These are phyloP conservation scores for Mucor sp. DNA, from an alignment of 371 early-diverging fungal species.

Conservation along the genomic window DNA sequence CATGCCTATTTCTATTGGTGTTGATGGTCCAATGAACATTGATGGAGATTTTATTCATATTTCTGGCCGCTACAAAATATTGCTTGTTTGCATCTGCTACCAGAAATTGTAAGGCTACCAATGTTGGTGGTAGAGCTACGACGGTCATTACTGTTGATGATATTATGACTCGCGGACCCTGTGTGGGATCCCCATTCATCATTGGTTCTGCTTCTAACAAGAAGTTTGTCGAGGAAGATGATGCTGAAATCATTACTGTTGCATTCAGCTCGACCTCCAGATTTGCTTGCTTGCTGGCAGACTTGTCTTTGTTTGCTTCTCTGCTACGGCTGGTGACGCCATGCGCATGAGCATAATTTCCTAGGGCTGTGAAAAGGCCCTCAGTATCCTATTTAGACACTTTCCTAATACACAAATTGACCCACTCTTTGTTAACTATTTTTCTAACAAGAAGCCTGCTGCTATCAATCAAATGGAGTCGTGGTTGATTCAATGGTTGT, in stretches of 20 bases:
- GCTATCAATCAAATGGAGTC: conserved; percentile 97
- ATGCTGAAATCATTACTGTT: conserved; percentile 63
- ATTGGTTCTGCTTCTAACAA: conserved; percentile 72
- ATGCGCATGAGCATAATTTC: conserved; percentile 99
- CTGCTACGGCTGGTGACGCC: conserved; percentile 94
- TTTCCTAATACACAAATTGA: conserved; percentile 82
- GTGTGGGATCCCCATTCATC: conserved; percentile 80
- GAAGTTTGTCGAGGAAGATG: conserved; percentile 76
- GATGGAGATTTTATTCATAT: conserved; percentile 81
- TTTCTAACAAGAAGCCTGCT: conserved; percentile 97
- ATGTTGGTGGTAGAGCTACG: conserved; percentile 83
- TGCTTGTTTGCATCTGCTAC: conserved; percentile 91
- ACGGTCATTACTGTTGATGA: conserved; percentile 87
- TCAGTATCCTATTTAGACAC: conserved; percentile 58
- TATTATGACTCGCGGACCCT: conserved; percentile 95
- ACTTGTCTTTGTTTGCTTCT: conserved; percentile 84
- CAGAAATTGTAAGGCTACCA: conserved; percentile 95
- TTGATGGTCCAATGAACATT: conserved; percentile 83
- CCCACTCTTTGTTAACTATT: conserved; percentile 90
- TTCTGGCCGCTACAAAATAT: conserved; percentile 98
- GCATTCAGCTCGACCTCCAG: conserved; percentile 90
- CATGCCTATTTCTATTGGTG: conserved; percentile 91
- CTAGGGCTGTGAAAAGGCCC: conserved; percentile 87
- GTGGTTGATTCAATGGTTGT: too few relatives aligned
- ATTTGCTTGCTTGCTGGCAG: conserved; percentile 90